phyloP scores from a whole-genome alignment of 805 yeast species.

The Saccharomycopsis olivae region DNA sequence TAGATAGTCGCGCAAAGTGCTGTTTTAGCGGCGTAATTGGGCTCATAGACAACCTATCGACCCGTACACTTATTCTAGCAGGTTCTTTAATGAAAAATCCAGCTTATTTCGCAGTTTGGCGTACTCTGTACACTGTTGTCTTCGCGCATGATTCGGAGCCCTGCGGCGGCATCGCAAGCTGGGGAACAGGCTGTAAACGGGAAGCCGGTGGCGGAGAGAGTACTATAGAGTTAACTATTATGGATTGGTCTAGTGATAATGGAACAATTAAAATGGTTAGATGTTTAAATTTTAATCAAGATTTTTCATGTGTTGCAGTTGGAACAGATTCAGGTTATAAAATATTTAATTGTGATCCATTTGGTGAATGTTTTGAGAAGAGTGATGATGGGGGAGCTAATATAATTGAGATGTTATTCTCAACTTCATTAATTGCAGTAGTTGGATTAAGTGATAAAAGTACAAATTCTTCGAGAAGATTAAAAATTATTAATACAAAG shows the following conservation, averaged over 20 bases:
- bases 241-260: neutral
- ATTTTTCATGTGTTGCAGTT: slow-evolving; percentile 69
- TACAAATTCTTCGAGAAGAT: slow-evolving; percentile 41
- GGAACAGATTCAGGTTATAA: slow-evolving; percentile 57
- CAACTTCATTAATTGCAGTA: slow-evolving; percentile 76
- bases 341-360: slow-evolving; percentile 82
- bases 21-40: no score
- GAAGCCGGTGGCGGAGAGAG: neutral
- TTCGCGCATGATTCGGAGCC: no score
- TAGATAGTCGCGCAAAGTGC: no score
- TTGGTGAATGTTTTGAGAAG: slow-evolving; percentile 55
- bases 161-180: no score
- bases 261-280: neutral
- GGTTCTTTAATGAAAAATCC: no score
- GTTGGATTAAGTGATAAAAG: slow-evolving; percentile 72
- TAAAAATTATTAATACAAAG: slow-evolving; percentile 62
- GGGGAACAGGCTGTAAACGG: neutral
- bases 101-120: no score
- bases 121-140: no score
- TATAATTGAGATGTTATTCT: slow-evolving; percentile 80
- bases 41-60: no score
- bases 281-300: slow-evolving; percentile 74
- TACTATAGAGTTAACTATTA: neutral
- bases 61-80: no score
- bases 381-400: slow-evolving; percentile 37